A percentile compares a stretch with the other conserved stretches of the same genome.
phyloP scores from a whole-genome alignment of 192 early-diverging fungal genomes.

The Coemansia sp. region DNA sequence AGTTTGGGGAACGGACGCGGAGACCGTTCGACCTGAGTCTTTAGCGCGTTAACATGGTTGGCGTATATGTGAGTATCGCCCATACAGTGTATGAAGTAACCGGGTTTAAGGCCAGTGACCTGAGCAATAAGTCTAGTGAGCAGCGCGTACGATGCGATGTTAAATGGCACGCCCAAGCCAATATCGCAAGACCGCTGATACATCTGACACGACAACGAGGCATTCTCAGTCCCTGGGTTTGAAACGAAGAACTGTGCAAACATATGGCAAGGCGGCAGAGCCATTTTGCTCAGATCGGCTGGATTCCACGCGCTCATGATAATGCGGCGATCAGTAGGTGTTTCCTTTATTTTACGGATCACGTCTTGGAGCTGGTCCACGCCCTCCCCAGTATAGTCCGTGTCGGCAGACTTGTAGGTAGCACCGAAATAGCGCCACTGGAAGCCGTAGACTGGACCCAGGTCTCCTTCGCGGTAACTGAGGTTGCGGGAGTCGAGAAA shows the following conservation, averaged over 20 bases:
- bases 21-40: constrained; percentile 72
- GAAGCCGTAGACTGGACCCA: constrained; percentile 97
- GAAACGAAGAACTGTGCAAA: constrained; percentile 98
- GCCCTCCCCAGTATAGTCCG: constrained; percentile 89
- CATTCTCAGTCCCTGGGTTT: constrained; percentile 57
- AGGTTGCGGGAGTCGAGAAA: constrained; percentile 87
- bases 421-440: constrained; percentile 99
- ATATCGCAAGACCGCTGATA: constrained; percentile 97
- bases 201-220: constrained; percentile 83
- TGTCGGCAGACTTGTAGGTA: constrained; percentile 76
- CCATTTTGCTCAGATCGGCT: constrained; percentile 86
- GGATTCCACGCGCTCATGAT: constrained; percentile 98
- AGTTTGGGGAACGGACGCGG: constrained; percentile 86
- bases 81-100: constrained; percentile 89
- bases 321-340: constrained; percentile 89
- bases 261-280: constrained; percentile 97
- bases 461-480: constrained; percentile 75
- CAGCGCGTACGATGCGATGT: constrained; percentile 95
- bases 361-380: constrained; percentile 91
- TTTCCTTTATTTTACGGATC: constrained; percentile 81
- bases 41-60: constrained; percentile 88
- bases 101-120: constrained; percentile 79
- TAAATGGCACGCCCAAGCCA: constrained; percentile 97
- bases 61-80: constrained; percentile 95
- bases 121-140: constrained; percentile 90